Conservation (phyloP, 2,329 filamentous ascomycete species). For the Ophiostoma montium region DNA sequence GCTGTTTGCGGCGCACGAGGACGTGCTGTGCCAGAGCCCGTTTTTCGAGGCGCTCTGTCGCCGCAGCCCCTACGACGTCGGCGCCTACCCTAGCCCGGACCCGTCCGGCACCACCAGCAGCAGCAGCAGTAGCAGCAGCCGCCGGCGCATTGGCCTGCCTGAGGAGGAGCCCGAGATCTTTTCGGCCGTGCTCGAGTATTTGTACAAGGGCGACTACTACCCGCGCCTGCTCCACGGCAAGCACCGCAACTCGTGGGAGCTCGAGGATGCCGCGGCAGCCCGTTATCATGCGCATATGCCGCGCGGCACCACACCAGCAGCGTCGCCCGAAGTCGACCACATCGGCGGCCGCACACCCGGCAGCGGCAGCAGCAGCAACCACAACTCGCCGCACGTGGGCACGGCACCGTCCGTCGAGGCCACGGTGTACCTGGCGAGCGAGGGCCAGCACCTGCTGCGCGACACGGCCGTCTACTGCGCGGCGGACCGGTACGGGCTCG, state of each 20-base stretch:
- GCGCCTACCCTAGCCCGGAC: conserved; percentile 8
- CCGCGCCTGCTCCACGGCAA: conserved; percentile 79
- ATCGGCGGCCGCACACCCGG: conserved; percentile 18
- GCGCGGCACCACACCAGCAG: conserved; percentile 25
- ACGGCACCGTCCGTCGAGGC: conserved; percentile 41
- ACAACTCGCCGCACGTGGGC: conserved; percentile 12
- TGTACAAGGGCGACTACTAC: conserved; percentile 95
- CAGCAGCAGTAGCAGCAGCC: too few relatives aligned
- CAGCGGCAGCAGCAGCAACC: too few relatives aligned
- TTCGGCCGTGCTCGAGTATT: conserved; percentile 85
- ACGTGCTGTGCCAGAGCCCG: conserved; percentile 73
- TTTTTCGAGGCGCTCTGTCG: conserved; percentile 65
- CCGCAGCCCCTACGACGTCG: conserved; percentile 10
- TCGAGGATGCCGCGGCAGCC: conserved; percentile 55
- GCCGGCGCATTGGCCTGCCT: conserved; percentile 61
- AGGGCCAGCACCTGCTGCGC: conserved; percentile 65
- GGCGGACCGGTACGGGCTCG: conserved; percentile 78
- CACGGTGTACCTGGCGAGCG: conserved; percentile 63
- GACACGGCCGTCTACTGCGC: conserved; percentile 93
- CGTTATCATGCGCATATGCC: too few relatives aligned
- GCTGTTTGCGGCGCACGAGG: conserved; percentile 89
- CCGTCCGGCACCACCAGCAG: conserved; percentile 45
- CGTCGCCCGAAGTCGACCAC: conserved; percentile 33
- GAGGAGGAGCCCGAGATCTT: conserved; percentile 82
- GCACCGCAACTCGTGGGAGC: conserved; percentile 74